Evolutionary conservation across 345 rosid species (phyloP).

Genomic region (Adansonia digitata): DNA sequence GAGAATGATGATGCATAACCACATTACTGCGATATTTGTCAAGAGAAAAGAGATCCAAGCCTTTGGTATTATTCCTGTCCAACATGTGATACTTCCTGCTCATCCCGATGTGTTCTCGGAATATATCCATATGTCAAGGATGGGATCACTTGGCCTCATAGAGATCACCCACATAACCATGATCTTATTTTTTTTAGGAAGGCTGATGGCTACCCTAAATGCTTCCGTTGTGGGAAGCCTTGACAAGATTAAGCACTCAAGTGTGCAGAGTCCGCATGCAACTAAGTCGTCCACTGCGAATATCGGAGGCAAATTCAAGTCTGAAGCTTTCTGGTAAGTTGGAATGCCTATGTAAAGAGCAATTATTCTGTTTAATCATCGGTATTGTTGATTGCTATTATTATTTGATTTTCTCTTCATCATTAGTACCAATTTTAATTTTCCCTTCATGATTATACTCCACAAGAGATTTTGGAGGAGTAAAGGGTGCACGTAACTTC

Average conservation of each 20-base stretch:
- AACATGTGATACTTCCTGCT: neutral
- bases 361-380: neutral
- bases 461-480: too few species aligned
- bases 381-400: neutral
- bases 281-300: neutral
- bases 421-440: neutral
- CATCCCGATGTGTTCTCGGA: neutral
- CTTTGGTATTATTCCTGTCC: neutral
- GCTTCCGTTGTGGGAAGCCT: neutral
- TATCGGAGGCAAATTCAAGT: neutral
- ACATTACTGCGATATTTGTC: neutral
- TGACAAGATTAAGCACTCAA: neutral
- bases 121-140: neutral
- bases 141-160: accelerated
- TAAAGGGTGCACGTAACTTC: too few species aligned
- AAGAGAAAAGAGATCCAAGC: neutral
- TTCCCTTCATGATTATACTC: neutral
- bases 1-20: neutral
- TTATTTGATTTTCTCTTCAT: neutral
- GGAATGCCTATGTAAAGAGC: neutral
- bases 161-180: accelerated
- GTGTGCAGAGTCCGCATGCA: neutral
- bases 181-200: neutral
- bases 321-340: neutral
- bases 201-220: neutral